phyloP scores from a whole-genome alignment of 768 basidiomycete genomes.

The Cystobasidium tubakii region DNA sequence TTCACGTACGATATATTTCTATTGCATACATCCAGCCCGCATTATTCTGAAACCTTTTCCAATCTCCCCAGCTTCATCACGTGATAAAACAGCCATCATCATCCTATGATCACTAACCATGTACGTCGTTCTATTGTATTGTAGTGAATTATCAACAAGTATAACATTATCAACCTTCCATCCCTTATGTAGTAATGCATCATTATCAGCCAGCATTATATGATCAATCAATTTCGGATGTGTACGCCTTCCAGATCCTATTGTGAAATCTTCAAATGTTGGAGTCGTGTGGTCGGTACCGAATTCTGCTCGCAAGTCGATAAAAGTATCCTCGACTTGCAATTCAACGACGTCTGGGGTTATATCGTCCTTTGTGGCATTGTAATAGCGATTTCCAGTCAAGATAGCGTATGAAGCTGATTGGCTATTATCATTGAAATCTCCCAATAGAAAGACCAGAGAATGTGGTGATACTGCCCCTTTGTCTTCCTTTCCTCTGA shows the following conservation, averaged over 20 bases:
- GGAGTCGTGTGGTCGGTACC: not conserved
- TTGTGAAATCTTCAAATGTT: not conserved
- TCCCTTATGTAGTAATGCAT: not conserved
- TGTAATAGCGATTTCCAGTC: not conserved
- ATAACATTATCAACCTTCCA: not conserved
- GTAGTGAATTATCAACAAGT: not conserved
- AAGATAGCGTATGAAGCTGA: not conserved
- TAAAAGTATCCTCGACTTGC: not conserved
- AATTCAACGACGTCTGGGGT: too few species aligned
- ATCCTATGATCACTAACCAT: conserved; percentile 1
- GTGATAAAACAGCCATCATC: conserved; percentile 1
- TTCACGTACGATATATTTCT: too few species aligned
- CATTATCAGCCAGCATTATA: not conserved
- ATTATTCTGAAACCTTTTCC: too few species aligned
- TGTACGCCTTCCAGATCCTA: not conserved
- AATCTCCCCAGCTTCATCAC: not conserved
- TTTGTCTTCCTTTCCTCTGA: not conserved
- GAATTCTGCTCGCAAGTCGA: not conserved
- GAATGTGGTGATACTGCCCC: not conserved
- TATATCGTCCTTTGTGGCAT: too few species aligned
- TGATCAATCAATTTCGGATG: not conserved
- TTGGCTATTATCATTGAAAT: not conserved
- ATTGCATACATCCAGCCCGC: too few species aligned
- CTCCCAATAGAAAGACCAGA: not conserved
- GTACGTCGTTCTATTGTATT: not conserved